phyloP scores from a whole-genome alignment of 768 basidiomycete genomes.

The Leccinum barrowsii region DNA sequence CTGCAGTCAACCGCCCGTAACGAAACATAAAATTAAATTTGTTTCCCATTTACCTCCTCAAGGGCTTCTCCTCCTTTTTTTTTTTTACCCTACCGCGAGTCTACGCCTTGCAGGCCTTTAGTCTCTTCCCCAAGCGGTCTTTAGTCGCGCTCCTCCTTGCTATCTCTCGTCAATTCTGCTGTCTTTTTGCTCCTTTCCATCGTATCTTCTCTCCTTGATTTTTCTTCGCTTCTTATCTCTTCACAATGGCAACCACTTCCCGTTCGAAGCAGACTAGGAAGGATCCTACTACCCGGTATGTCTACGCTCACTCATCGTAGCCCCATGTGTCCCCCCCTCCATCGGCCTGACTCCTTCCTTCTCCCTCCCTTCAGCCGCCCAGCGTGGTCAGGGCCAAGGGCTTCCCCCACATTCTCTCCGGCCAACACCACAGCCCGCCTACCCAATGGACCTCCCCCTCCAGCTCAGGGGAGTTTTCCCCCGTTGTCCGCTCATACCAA shows the following conservation, averaged over 20 bases:
- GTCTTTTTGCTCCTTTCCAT: slow-evolving; percentile 25
- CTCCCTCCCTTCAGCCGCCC: slow-evolving; percentile 32
- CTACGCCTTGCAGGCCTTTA: slow-evolving; percentile 16
- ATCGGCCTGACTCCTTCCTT: slow-evolving; percentile 8
- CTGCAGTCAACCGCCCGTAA: slow-evolving; percentile 25
- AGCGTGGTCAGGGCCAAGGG: slow-evolving; percentile 67
- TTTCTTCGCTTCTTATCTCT: slow-evolving; percentile 20
- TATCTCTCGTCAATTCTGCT: slow-evolving; percentile 36
- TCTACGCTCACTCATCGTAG: slow-evolving; percentile 20
- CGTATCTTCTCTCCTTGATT: slow-evolving; percentile 30
- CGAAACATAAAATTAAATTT: slow-evolving; percentile 25
- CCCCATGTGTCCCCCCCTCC: slow-evolving; percentile 10
- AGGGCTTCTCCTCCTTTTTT: slow-evolving; percentile 17
- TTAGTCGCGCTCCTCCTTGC: slow-evolving; percentile 32
- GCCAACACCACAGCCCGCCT: slow-evolving; percentile 38
- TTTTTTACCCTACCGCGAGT: slow-evolving; percentile 13
- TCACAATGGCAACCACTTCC: slow-evolving; percentile 58
- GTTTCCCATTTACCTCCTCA: slow-evolving; percentile 21
- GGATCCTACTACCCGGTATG: slow-evolving; percentile 52
- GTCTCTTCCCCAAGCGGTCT: slow-evolving; percentile 20
- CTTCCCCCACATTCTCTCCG: slow-evolving; percentile 70
- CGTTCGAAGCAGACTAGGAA: slow-evolving; percentile 64
- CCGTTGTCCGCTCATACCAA: slow-evolving; percentile 44
- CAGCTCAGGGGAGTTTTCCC: slow-evolving; percentile 39
- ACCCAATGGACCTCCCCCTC: slow-evolving; percentile 38